A percentile compares a stretch with the other conserved stretches of the same genome.
phyloP scores from a whole-genome alignment of 2,329 filamentous ascomycete species.

The Niveomyces coronatus region DNA sequence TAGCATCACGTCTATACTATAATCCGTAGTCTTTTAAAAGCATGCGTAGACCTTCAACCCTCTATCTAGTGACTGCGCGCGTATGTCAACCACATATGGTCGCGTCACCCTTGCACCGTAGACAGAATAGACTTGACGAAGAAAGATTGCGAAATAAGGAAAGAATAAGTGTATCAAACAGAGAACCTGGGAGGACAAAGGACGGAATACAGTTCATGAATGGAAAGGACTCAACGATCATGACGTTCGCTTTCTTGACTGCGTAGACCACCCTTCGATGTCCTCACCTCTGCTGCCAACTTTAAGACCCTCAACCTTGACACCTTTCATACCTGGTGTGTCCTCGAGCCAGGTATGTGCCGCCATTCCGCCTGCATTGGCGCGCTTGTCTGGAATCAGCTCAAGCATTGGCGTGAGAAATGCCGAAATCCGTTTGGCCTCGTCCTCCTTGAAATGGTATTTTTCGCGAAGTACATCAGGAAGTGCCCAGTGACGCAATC shows the following conservation, averaged over 20 bases:
- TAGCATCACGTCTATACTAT: too few relatives aligned
- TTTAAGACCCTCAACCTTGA: conserved; percentile 61
- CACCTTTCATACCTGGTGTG: conserved; percentile 76
- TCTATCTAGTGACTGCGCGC: too few relatives aligned
- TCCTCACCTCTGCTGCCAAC: conserved; percentile 81
- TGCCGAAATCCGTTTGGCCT: conserved; percentile 65
- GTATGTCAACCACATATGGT: too few relatives aligned
- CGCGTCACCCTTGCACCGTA: too few relatives aligned
- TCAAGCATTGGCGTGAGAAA: conserved; percentile 90
- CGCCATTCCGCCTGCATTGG: conserved; percentile 93
- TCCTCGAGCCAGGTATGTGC: conserved; percentile 74
- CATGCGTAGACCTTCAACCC: too few relatives aligned
- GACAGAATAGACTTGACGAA: too few relatives aligned
- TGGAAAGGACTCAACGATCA: conserved; percentile 4
- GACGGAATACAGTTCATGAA: not conserved
- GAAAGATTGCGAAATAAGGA: not conserved
- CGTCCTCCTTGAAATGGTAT: conserved; percentile 84
- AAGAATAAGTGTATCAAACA: not conserved
- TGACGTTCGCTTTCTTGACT: conserved; percentile 69
- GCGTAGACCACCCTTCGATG: conserved; percentile 86
- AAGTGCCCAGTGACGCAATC: conserved; percentile 89
- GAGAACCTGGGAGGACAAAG: not conserved
- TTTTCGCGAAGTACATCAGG: conserved; percentile 91
- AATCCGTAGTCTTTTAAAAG: too few relatives aligned
- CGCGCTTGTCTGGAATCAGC: conserved; percentile 74